Evolutionary conservation across 1,284 basidiomycete species (phyloP).

Genomic region (Dichomitus squalens): DNA sequence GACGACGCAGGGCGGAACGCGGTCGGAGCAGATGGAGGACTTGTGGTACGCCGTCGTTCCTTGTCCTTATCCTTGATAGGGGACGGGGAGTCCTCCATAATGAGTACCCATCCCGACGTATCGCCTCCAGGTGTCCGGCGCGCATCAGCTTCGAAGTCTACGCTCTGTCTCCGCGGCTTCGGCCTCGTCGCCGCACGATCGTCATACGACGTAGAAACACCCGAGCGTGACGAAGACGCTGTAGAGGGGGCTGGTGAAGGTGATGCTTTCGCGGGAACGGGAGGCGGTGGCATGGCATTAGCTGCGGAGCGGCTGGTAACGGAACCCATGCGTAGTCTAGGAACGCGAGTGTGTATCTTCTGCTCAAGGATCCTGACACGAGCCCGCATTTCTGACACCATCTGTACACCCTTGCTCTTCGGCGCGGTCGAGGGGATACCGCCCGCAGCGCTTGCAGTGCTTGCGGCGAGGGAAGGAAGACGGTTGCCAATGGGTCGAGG

Average conservation of each 20-base stretch:
- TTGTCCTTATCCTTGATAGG: conserved; percentile 59
- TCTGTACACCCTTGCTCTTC: conserved; percentile 80
- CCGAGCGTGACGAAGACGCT: conserved; percentile 29
- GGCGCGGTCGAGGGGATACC: conserved; percentile 45
- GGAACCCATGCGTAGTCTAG: conserved; percentile 76
- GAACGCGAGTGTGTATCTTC: conserved; percentile 83
- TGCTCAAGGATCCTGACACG: conserved; percentile 78
- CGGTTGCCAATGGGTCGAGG: conserved; percentile 47
- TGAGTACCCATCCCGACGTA: conserved; percentile 77
- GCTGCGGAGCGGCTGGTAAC: conserved; percentile 52
- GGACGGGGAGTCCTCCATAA: conserved; percentile 82
- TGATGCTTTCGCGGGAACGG: conserved; percentile 24
- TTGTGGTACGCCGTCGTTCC: conserved; percentile 60
- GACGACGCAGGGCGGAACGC: conserved; percentile 37
- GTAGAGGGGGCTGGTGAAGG: conserved; percentile 32
- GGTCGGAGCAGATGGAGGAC: conserved; percentile 43
- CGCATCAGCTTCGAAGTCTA: conserved; percentile 34
- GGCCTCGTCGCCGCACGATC: conserved; percentile 25
- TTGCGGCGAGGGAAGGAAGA: conserved; percentile 37
- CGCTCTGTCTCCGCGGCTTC: conserved; percentile 32
- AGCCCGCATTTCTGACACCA: conserved; percentile 87
- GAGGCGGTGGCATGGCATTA: conserved; percentile 38
- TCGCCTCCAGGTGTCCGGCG: conserved; percentile 50
- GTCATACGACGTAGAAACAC: conserved; percentile 28
- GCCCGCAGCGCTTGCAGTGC: conserved; percentile 44